These are phyloP conservation scores for Zygosaccharomyces pseudorouxii DNA, from an alignment of 805 yeast genomes.

Conservation along the genomic window DNA sequence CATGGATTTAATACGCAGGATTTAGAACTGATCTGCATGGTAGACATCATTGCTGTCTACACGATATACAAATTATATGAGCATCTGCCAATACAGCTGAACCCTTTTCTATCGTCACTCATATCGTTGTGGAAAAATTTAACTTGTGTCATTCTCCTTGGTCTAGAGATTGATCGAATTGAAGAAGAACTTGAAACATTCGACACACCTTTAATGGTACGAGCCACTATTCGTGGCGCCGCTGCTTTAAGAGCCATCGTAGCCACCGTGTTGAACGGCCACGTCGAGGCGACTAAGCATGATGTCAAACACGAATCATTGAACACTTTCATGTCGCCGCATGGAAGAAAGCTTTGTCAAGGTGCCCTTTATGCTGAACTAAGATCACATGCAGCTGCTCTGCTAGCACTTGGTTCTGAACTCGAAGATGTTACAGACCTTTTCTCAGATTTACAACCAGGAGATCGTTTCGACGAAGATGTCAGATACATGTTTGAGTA, in stretches of 20 bases:
- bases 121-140: slow-evolving; percentile 63
- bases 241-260: slow-evolving; percentile 58
- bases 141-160: slow-evolving; percentile 53
- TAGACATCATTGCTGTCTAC: slow-evolving; percentile 40
- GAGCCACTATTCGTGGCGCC: slow-evolving; percentile 54
- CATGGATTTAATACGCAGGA: slow-evolving; percentile 37
- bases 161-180: slow-evolving; percentile 56
- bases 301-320: slow-evolving; percentile 59
- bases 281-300: slow-evolving; percentile 40
- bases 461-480: slow-evolving; percentile 68
- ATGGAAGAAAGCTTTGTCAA: slow-evolving; percentile 54
- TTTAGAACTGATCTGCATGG: slow-evolving; percentile 44
- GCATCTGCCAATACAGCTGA: slow-evolving; percentile 37
- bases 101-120: slow-evolving; percentile 59
- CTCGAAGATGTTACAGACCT: slow-evolving; percentile 50
- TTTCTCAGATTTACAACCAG: slow-evolving; percentile 50
- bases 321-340: slow-evolving; percentile 58
- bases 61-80: slow-evolving; percentile 43
- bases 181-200: slow-evolving; percentile 39
- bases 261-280: slow-evolving; percentile 56
- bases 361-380: slow-evolving; percentile 59
- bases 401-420: slow-evolving; percentile 46
- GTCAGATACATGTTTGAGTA: slow-evolving; percentile 55
- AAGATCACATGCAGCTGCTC: slow-evolving; percentile 52
- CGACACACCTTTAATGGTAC: slow-evolving; percentile 44